phyloP scores from a whole-genome alignment of 2,329 filamentous ascomycete genomes.

The Phaeosphaeria sp. region DNA sequence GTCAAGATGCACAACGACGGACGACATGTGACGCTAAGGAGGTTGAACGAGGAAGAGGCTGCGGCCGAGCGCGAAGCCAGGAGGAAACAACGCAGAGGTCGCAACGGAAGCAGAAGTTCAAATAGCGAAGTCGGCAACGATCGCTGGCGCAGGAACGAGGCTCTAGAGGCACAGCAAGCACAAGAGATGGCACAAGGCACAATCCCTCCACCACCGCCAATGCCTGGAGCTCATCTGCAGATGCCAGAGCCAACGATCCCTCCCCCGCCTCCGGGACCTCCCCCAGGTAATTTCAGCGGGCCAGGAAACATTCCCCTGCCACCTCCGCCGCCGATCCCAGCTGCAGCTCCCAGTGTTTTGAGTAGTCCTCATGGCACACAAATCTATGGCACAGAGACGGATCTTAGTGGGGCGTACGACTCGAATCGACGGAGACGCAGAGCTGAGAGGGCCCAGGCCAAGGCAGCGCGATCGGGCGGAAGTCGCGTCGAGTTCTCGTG shows the following conservation, averaged over 20 bases:
- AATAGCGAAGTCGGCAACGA: constrained; percentile 46
- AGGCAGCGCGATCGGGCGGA: constrained; percentile 43
- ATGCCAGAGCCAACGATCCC: constrained; percentile 41
- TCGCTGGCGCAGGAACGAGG: constrained; percentile 49
- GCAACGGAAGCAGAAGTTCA: constrained; percentile 50
- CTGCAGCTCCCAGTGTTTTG: constrained; percentile 37
- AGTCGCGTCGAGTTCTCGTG: constrained; percentile 51
- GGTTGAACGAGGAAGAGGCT: constrained; percentile 68
- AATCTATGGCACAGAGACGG: constrained; percentile 47
- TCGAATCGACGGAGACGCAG: constrained; percentile 47
- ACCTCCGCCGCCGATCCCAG: constrained; percentile 46
- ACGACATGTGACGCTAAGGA: constrained; percentile 67
- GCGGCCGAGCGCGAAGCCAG: constrained; percentile 65
- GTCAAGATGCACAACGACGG: constrained; percentile 71
- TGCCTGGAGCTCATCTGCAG: constrained; percentile 28
- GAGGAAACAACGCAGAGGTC: constrained; percentile 48
- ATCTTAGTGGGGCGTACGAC: constrained; percentile 47
- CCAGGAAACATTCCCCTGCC: constrained; percentile 28
- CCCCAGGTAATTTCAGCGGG: constrained; percentile 25
- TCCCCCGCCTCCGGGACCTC: constrained; percentile 40
- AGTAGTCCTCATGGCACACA: constrained; percentile 46
- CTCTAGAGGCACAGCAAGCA: constrained; percentile 44
- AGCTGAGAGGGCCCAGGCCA: constrained; percentile 49
- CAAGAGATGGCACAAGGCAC: constrained; percentile 35
- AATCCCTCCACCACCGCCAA: constrained; percentile 34